Base-by-base conservation (phyloP, 1,284 basidiomycete species). In the Ustilago lituana region DNA sequence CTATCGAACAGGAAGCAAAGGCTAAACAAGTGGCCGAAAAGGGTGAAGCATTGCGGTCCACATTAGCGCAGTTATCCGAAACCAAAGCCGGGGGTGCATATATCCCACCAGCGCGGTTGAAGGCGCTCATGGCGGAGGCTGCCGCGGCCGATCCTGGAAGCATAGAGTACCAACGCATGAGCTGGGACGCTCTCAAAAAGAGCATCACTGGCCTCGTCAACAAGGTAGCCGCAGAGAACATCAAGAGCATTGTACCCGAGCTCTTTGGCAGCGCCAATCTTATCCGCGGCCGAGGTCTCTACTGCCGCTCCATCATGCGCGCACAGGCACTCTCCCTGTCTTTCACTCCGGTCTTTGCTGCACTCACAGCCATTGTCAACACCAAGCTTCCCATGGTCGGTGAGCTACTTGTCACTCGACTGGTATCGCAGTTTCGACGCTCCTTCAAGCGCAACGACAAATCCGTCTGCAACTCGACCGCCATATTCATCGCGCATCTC, bases 141-240 rank as follows among this genome's bases (percentile, higher is more conserved):
- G 92, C 90, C 7, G 82, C 85, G 10, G 86, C 88, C 62, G 93
- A 98, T 86, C 94, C 95, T 83, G 86, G 86, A 47, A 91, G 92
- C 71, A 81, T 90, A n/a, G 94, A 97, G 84, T 98, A 91, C 83
- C 96, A 98, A 84, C 65, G 95, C 17, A 85, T 99, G 73, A 92
- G 92, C 23, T 99, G 95, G 96, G 96, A 99, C 80, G 95, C 96
- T 1, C 85, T 99, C 62, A 89, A 94, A 80, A 99, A 99, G 85
- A 93, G 91, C 57, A 92, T 99, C 80, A 98, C 96, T 23, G 96
- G 96, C 91, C 90, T 98, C 75, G 95, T 98, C 86, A 99, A 99
- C 87, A 92, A 97, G 84, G 86, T 86, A 35, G 69, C 83, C 82
- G 87, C 93, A 20, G 87, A 90, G 70, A 98, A 98, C 83, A 98